These are phyloP conservation scores for Hippophae gyantsensis DNA, from an alignment of 306 rosid species.

Conservation along the genomic window DNA sequence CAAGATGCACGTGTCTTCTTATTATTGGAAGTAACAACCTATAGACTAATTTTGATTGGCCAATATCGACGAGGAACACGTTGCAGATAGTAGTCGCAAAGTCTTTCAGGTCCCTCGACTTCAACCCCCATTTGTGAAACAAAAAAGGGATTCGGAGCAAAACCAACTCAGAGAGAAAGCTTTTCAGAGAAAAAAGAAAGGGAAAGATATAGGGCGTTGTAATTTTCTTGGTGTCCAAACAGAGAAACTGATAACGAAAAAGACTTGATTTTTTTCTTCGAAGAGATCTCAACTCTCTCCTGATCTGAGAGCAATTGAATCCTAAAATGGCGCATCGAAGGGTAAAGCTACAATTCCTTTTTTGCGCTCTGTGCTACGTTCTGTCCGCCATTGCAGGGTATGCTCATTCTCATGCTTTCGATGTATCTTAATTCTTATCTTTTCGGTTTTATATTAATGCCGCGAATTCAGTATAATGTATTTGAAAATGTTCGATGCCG, in stretches of 20 bases:
- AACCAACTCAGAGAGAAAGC: background rate
- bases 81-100: conserved; percentile 23
- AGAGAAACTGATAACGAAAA: conserved; percentile 10
- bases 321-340: conserved; percentile 61
- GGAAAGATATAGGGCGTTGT: background rate
- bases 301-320: conserved; percentile 9
- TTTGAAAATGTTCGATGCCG: background rate
- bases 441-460: background rate
- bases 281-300: conserved; percentile 29
- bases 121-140: conserved; percentile 20
- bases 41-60: conserved; percentile 43
- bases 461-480: background rate
- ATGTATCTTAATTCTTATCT: background rate
- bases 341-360: conserved; percentile 35
- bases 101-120: conserved; percentile 9
- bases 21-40: conserved; percentile 32
- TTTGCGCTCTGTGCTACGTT: conserved; percentile 51
- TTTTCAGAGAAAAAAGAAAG: background rate
- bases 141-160: conserved; percentile 14
- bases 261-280: background rate
- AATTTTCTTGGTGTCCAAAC: conserved; percentile 6
- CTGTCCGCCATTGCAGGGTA: conserved; percentile 70
- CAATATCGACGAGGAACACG: conserved; percentile 43
- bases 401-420: background rate
- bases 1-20: background rate